Evolutionary conservation across 139 green algal genomes (phyloP).

Genomic region (Choricystis sp.): DNA sequence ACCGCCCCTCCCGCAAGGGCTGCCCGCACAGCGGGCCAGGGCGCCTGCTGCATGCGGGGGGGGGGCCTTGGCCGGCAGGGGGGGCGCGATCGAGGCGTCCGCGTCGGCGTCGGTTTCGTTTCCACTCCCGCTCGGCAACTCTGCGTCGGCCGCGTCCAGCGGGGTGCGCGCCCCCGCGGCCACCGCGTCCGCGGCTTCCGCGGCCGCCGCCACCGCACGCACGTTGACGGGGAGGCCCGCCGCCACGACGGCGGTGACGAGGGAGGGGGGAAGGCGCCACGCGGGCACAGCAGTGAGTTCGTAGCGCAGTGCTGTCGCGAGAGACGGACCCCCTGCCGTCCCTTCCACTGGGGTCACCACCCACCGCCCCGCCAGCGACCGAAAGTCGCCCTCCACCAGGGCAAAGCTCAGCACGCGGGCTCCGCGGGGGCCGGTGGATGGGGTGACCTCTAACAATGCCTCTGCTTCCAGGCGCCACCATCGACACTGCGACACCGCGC

Average conservation of each 20-base stretch:
- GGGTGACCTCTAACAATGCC: conserved; percentile 29
- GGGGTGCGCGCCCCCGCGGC: no score
- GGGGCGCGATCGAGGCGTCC: neutral
- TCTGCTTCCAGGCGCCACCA: conserved; percentile 34
- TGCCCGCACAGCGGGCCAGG: neutral
- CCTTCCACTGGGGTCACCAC: conserved; percentile 20
- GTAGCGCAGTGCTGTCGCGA: conserved; percentile 26
- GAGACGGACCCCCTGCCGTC: conserved; percentile 8
- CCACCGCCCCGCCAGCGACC: conserved; percentile 29
- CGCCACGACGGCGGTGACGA: conserved; percentile 27
- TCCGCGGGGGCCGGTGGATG: conserved; percentile 2
- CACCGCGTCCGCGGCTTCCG: neutral
- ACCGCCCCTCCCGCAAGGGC: no score
- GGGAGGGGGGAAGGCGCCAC: conserved; percentile 15
- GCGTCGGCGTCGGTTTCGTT: neutral
- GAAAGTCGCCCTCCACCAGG: conserved; percentile 27
- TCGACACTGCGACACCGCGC: conserved; percentile 21
- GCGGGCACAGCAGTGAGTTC: conserved; percentile 24
- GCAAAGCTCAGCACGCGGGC: conserved; percentile 14
- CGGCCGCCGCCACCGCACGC: conserved; percentile 11
- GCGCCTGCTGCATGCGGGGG: conserved; percentile 1
- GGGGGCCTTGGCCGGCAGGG: conserved; percentile 14
- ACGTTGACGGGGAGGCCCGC: conserved; percentile 36
- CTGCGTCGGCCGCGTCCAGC: neutral
- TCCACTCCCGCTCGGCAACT: neutral